These are phyloP conservation scores for Nasturtium officinale DNA, from an alignment of 345 rosid genomes.

Conservation along the genomic window DNA sequence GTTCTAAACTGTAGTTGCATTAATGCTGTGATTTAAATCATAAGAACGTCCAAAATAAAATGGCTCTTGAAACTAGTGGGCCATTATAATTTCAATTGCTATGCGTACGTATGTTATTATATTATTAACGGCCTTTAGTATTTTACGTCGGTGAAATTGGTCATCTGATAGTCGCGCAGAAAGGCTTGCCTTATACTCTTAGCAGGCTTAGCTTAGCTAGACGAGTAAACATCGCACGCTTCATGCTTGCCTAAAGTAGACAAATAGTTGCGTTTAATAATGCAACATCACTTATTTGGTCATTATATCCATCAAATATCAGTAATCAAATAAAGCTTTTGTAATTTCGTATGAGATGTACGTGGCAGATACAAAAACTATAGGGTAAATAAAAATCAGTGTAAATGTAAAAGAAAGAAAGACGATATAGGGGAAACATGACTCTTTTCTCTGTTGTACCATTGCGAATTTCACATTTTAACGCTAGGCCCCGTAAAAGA, in stretches of 20 bases:
- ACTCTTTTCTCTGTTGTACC: background rate
- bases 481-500: conserved; percentile 13
- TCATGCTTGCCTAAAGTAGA: background rate
- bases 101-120: background rate
- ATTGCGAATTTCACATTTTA: background rate
- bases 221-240: background rate
- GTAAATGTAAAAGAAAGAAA: background rate
- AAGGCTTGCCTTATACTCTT: background rate
- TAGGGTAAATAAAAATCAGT: background rate
- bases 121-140: background rate
- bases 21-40: background rate
- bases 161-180: background rate
- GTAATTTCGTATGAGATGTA: background rate
- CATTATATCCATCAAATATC: background rate
- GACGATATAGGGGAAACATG: background rate
- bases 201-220: background rate
- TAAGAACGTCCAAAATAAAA: background rate
- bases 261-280: background rate
- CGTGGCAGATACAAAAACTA: background rate
- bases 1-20: background rate
- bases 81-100: background rate
- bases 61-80: background rate
- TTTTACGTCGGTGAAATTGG: background rate
- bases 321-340: background rate
- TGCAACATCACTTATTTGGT: background rate